Conservation (phyloP, 163 green algal genomes). For the Trebouxia gelatinosa region DNA sequence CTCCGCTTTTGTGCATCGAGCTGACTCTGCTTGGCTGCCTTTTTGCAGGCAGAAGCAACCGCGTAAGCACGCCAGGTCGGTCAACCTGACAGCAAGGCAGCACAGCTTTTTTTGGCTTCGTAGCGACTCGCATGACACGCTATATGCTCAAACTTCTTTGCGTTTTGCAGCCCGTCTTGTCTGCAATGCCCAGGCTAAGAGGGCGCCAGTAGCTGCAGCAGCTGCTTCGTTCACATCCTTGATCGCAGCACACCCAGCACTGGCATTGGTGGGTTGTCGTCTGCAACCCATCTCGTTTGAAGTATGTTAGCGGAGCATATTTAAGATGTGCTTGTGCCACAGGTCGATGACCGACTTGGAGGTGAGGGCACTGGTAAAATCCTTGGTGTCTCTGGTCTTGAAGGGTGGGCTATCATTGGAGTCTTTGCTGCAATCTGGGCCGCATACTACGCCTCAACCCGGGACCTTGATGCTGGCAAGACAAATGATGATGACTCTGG, state of each 20-base stretch:
- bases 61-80: slow-evolving; percentile 2
- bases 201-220: slow-evolving; percentile 61
- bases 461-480: slow-evolving; percentile 44
- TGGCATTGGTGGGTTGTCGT: slow-evolving; percentile 67
- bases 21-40: background rate
- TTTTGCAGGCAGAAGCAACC: slow-evolving; percentile 4
- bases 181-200: slow-evolving; percentile 57
- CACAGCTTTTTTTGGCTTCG: background rate
- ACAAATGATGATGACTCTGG: slow-evolving; percentile 45
- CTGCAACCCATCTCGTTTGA: background rate
- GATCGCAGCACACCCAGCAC: slow-evolving; percentile 69
- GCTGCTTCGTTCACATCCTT: slow-evolving; percentile 58
- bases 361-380: slow-evolving; percentile 79
- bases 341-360: slow-evolving; percentile 89
- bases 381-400: slow-evolving; percentile 60
- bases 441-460: slow-evolving; percentile 61
- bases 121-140: background rate
- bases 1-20: background rate
- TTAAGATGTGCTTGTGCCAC: background rate
- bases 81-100: background rate
- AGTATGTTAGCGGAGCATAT: background rate
- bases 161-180: slow-evolving; percentile 41
- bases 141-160: background rate
- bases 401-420: slow-evolving; percentile 63
- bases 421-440: slow-evolving; percentile 72